Evolutionary conservation across 2,329 filamentous ascomycete species (phyloP), one percentile per base, ranked within the genome.

Genomic region (Aspergillus brasiliensis): DNA sequence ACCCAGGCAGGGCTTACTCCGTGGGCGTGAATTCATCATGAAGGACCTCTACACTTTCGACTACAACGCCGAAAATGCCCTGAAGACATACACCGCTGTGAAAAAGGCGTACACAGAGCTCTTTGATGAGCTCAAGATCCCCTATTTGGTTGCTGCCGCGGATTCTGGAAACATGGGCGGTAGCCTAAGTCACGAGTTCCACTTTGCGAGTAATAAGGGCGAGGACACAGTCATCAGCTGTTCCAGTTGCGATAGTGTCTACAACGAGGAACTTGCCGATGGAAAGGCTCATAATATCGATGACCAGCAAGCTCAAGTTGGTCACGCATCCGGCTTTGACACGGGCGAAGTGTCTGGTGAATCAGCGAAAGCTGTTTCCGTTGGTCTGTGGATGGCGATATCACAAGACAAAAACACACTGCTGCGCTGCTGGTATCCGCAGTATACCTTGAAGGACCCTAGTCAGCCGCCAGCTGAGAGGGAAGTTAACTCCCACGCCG

Each of bases 21-120:
- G 95, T 8, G 90, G 91, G 0, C 88, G 92, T 62, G 95, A 99
- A 71, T 99, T 99, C 69, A 79, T 92, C 67, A 99, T 99, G 95
- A 99, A 99, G 76, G 95, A 99, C 75, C 84, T 99, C 1, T 99
- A 99, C 74, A 97, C 93, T 0, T 99, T 99, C 71, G 95, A 99
- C 71, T 79, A 83, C 37, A 88, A 83, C 3, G 73, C 82, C 0
- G 78, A 84, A 25, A 79, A 85, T n/a, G 94, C 94, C 1, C 80
- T 93, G n/a, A 78, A 84, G 52, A 97, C 94, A 0, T 99, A 99
- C 67, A 77, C 86, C 6, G 79, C 87, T 44, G 92, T 97, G 2
- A 86, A 90, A 52, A 74, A 76, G 38, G 89, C 90, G 1, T 99
- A 99, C 73, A 82, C 81, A 11, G 83, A 83, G 17, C 84, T 99